Conservation (phyloP, 768 basidiomycete species). For the Naganishia randhawae region DNA sequence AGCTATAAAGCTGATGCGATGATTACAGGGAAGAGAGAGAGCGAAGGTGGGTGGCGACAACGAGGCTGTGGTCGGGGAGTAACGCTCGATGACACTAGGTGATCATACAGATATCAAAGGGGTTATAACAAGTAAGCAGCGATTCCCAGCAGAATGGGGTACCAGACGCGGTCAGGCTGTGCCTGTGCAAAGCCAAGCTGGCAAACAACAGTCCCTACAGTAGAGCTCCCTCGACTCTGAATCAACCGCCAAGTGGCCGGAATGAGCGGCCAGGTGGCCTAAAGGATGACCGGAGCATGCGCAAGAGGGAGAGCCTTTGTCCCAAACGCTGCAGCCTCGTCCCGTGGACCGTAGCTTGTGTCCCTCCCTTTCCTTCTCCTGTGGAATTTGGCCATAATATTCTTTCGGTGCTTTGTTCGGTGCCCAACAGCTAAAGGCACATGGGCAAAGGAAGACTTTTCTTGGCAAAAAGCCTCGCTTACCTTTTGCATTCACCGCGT, state of each 20-base stretch:
- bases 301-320: no score
- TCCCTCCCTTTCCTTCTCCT: no score
- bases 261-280: background rate
- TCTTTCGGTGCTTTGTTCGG: background rate
- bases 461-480: constrained; percentile 10
- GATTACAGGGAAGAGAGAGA: background rate
- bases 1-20: constrained; percentile 10
- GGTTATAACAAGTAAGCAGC: constrained; percentile 2
- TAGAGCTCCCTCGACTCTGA: background rate
- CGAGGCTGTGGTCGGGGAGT: constrained; percentile 14
- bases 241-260: background rate
- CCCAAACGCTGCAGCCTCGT: no score
- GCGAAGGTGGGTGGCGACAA: background rate
- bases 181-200: background rate
- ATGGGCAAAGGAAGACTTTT: constrained; percentile 10
- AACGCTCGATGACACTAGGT: background rate
- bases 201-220: background rate
- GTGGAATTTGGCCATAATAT: background rate
- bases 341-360: no score
- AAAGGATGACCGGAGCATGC: no score
- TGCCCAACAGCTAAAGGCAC: background rate
- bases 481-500: no score
- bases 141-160: background rate
- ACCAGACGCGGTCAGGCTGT: constrained; percentile 19
- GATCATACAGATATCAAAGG: background rate